Evolutionary conservation across 108 stramenopile genomes (phyloP).

Genomic region (Nitzschia inconspicua): DNA sequence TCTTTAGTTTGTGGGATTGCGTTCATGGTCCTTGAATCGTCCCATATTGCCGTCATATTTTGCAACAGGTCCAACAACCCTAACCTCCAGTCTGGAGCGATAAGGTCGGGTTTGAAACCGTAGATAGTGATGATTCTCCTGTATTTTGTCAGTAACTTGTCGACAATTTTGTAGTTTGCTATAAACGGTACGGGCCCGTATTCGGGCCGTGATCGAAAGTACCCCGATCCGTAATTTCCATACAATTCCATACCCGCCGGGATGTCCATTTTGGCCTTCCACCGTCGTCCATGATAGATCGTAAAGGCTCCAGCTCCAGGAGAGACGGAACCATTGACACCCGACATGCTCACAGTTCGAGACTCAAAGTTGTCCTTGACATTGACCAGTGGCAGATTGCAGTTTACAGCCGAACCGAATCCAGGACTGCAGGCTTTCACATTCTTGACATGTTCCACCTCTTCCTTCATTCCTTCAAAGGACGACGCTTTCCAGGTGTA

Average conservation of each 20-base stretch:
- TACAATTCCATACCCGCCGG: slow-evolving; percentile 57
- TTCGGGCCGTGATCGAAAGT: slow-evolving; percentile 17
- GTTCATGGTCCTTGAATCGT: slow-evolving; percentile 15
- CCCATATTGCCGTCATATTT: slow-evolving; percentile 2
- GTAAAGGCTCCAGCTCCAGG: slow-evolving; percentile 55
- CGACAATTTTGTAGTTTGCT: slow-evolving; percentile 25
- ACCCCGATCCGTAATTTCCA: slow-evolving; percentile 45
- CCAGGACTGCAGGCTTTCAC: slow-evolving; percentile 21
- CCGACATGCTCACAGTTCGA: slow-evolving; percentile 13
- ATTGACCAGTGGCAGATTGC: slow-evolving; percentile 24
- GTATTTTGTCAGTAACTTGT: slow-evolving; percentile 20
- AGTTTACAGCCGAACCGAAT: slow-evolving; percentile 29
- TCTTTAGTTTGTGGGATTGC: slow-evolving; percentile 16
- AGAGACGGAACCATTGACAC: slow-evolving; percentile 5
- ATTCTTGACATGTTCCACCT: slow-evolving; percentile 9
- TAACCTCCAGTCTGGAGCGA: neutral
- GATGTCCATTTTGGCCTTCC: slow-evolving; percentile 40
- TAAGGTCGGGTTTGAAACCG: neutral
- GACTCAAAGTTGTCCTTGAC: slow-evolving; percentile 1
- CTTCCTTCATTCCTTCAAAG: slow-evolving; percentile 29
- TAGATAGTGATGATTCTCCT: neutral
- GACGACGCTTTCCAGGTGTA: slow-evolving; percentile 4
- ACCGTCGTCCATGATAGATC: slow-evolving; percentile 34
- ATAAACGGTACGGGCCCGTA: slow-evolving; percentile 34
- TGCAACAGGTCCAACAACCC: slow-evolving; percentile 4